Evolutionary conservation across 805 yeast species (phyloP).

Genomic region (Komagataella ulmi): DNA sequence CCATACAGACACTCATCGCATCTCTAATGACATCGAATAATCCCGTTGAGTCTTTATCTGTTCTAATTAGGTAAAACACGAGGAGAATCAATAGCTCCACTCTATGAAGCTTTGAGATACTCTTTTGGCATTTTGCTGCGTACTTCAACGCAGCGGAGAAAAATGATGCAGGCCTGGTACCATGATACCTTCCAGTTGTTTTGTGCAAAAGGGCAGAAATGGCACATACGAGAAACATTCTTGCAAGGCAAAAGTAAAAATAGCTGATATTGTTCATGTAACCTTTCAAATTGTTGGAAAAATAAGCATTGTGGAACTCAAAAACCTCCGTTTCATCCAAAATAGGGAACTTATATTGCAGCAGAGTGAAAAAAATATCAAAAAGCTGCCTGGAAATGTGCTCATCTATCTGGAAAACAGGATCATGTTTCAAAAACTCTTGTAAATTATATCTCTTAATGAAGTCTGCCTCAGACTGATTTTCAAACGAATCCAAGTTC

Average conservation of each 20-base stretch:
- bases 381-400: constrained; percentile 33
- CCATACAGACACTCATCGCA: constrained; percentile 32
- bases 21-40: constrained; percentile 40
- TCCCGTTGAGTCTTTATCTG: constrained; percentile 45
- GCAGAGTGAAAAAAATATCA: constrained; percentile 39
- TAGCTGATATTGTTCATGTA: constrained; percentile 24
- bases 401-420: constrained; percentile 38
- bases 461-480: constrained; percentile 3
- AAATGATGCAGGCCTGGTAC: constrained; percentile 40
- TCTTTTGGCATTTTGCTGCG: constrained; percentile 27
- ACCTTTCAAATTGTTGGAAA: constrained; percentile 17
- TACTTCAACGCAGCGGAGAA: constrained; percentile 50
- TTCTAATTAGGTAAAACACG: constrained; percentile 42
- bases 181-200: constrained; percentile 42
- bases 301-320: constrained; percentile 35
- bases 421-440: constrained; percentile 32
- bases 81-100: constrained; percentile 39
- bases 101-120: constrained; percentile 27
- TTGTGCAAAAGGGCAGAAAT: constrained; percentile 37
- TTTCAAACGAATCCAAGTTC: constrained; percentile 3
- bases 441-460: constrained; percentile 32
- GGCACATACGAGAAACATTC: constrained; percentile 42
- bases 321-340: constrained; percentile 38
- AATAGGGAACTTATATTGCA: constrained; percentile 45
- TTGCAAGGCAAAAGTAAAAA: constrained; percentile 38